Percentiles rank a stretch among this genome's conserved stretches.
phyloP scores from a whole-genome alignment of 306 rosid genomes.

The Vicia sativa region DNA sequence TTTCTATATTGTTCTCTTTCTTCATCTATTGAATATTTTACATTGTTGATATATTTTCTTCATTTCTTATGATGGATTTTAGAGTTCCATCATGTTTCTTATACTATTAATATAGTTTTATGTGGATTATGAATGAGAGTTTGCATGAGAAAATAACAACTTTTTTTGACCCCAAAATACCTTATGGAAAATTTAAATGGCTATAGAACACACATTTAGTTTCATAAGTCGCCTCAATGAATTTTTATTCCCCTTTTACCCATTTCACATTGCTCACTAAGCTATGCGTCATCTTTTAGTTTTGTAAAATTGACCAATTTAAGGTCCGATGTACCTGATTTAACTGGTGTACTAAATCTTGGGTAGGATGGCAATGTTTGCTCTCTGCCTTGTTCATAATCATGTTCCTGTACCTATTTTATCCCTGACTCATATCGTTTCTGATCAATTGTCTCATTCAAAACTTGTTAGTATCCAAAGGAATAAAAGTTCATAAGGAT shows the following conservation, averaged over 20 bases:
- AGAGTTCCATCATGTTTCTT: background rate
- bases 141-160: constrained; percentile 28
- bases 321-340: background rate
- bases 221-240: constrained; percentile 14
- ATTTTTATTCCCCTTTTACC: background rate
- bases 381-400: constrained; percentile 14
- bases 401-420: constrained; percentile 10
- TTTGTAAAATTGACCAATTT: constrained; percentile 16
- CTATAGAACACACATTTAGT: background rate
- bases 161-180: background rate
- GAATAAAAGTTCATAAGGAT: constrained; percentile 57
- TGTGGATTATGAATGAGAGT: constrained; percentile 1
- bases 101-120: constrained; percentile 20
- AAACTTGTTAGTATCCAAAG: constrained; percentile 66
- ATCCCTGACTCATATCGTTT: constrained; percentile 32
- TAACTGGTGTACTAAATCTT: constrained; percentile 21
- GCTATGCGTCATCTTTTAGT: constrained; percentile 21
- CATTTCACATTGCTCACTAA: background rate
- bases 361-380: constrained; percentile 1
- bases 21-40: no score
- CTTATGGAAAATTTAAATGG: background rate
- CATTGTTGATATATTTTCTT: no score
- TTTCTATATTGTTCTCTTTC: no score
- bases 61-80: no score
- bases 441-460: constrained; percentile 33